Evolutionary conservation across 1,139 yeast species (phyloP).

Genomic region (Meyerozyma athensensis): DNA sequence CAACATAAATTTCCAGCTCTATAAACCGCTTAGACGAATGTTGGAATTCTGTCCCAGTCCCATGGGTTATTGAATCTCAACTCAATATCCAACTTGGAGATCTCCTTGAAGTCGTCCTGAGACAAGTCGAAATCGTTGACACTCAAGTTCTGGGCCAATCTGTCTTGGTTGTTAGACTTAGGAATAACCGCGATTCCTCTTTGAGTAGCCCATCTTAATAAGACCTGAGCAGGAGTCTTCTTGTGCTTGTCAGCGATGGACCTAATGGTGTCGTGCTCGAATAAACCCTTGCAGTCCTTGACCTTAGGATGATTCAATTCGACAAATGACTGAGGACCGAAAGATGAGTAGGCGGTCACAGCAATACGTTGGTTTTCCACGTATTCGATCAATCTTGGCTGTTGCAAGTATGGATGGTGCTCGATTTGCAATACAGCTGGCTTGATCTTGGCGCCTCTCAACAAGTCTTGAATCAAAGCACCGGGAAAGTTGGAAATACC

Average conservation of each 20-base stretch:
- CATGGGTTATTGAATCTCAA: slow-evolving; percentile 86
- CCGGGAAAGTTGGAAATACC: slow-evolving; percentile 82
- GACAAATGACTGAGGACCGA: slow-evolving; percentile 70
- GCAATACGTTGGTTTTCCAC: slow-evolving; percentile 60
- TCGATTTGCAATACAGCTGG: slow-evolving; percentile 88
- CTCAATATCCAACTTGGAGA: slow-evolving; percentile 55
- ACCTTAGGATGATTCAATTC: slow-evolving; percentile 57
- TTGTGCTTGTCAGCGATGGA: slow-evolving; percentile 51
- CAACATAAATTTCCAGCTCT: not conserved
- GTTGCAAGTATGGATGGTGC: slow-evolving; percentile 89
- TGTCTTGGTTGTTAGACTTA: slow-evolving; percentile 60
- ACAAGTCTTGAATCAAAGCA: slow-evolving; percentile 66
- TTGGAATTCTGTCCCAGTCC: slow-evolving; percentile 63
- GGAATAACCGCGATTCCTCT: slow-evolving; percentile 70
- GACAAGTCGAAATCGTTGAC: slow-evolving; percentile 53
- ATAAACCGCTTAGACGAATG: slow-evolving; percentile 26
- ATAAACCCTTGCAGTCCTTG: slow-evolving; percentile 47
- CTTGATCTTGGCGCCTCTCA: slow-evolving; percentile 63
- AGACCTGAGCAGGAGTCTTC: slow-evolving; percentile 57
- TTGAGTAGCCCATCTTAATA: slow-evolving; percentile 80
- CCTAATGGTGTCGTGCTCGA: slow-evolving; percentile 48
- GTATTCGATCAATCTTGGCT: slow-evolving; percentile 59
- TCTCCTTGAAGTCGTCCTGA: slow-evolving; percentile 48
- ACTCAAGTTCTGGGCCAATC: slow-evolving; percentile 54
- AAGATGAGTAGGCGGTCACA: slow-evolving; percentile 81